Base-by-base conservation (phyloP, 768 basidiomycete species). In the Agaricus bisporus region DNA sequence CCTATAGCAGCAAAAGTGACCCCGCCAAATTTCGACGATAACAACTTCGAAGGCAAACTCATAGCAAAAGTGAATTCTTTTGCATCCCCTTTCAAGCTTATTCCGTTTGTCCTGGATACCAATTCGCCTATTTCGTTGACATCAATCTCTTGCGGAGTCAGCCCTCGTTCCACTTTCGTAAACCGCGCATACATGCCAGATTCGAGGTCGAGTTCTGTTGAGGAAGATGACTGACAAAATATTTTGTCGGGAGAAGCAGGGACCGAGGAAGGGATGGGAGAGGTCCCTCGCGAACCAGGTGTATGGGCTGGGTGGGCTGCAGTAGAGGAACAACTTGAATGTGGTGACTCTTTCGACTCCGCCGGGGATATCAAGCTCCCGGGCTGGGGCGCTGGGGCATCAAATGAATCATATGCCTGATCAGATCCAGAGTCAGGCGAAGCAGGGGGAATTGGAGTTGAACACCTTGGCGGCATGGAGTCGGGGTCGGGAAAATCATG, bases 31-130 rank as follows among this genome's bases (percentile, higher is more conserved):
- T 41, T 54, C 17, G 52, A 43, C 2, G 37, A 39, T 6, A 48
- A 5, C 18, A 37, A 22, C 39, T 61, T 63, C 11, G 63, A 50
- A 1, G 72, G 69, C 1, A 74, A 51, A 56, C 75, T 73, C 75
- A 76, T 76, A 2, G 71, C 64, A n/a, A 76, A 62, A 12, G 73
- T 75, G 49, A 76, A 74, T 59, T 76, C 75, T 26, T 71, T 69
- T n/a, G 63, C 64, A 15, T 59, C 50, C 43, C 58, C 63, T 20
- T 20, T 43, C 43, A 52, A 7, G 22, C 43, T 35, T 47, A 46
- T 56, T 53, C 9, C 57, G 54, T 37, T 47, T 35, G 38, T 55
- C 14, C 53, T 56, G 38, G 58, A 37, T 25, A 61, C 60, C 36
- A 48, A 51, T 25, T 58, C 56, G n/a, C 56, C 56, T 52, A 54